phyloP scores from a whole-genome alignment of 176 grass and related monocot species.

The Saccharum spontaneum region DNA sequence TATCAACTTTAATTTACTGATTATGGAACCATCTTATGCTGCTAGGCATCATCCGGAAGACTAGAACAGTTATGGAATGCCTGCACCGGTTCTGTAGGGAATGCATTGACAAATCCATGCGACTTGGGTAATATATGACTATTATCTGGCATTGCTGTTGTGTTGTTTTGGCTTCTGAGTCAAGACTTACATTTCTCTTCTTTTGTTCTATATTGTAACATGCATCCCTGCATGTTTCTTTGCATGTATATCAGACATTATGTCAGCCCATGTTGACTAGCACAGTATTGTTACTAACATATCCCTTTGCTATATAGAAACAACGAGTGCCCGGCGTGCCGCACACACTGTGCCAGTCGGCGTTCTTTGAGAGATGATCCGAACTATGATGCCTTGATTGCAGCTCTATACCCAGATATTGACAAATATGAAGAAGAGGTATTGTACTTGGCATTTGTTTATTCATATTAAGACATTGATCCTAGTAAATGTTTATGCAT shows the following conservation, averaged over 20 bases:
- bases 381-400: conserved; percentile 76
- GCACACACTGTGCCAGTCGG: conserved; percentile 80
- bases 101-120: conserved; percentile 93
- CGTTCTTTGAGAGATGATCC: conserved; percentile 89
- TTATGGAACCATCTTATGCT: conserved; percentile 13
- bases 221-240: background rate
- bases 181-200: background rate
- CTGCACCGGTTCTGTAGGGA: conserved; percentile 84
- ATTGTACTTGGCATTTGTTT: conserved; percentile 19
- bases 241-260: background rate
- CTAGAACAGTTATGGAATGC: conserved; percentile 90
- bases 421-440: conserved; percentile 92
- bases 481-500: background rate
- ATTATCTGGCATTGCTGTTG: background rate
- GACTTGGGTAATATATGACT: conserved; percentile 56
- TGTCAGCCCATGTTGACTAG: background rate
- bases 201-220: background rate
- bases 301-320: conserved; percentile 46
- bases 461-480: background rate
- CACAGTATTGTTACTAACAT: conserved; percentile 7
- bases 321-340: conserved; percentile 83
- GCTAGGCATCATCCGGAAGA: conserved; percentile 83
- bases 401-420: conserved; percentile 80
- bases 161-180: background rate
- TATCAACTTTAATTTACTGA: conserved; percentile 26